These are phyloP conservation scores for Talaromyces funiculosus DNA, from an alignment of 2,329 filamentous ascomycete genomes.

Conservation along the genomic window DNA sequence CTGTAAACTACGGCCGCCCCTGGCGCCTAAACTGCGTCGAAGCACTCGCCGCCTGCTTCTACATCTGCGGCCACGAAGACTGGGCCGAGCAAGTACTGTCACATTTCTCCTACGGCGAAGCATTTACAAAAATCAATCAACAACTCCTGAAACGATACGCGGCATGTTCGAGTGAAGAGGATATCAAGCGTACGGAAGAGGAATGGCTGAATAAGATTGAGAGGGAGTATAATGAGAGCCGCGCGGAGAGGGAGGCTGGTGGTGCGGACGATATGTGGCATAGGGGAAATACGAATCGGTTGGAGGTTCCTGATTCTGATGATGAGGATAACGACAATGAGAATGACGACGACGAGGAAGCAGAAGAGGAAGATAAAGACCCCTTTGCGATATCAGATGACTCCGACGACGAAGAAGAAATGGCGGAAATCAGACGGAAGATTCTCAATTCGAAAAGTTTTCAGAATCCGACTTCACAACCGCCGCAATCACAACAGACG, in stretches of 20 bases:
- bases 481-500: slow-evolving; percentile 43
- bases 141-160: slow-evolving; percentile 78
- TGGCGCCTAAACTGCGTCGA: slow-evolving; percentile 96
- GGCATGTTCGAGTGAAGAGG: slow-evolving; percentile 72
- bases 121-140: slow-evolving; percentile 87
- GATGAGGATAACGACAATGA: slow-evolving; percentile 42
- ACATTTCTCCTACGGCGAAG: slow-evolving; percentile 80
- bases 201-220: slow-evolving; percentile 88
- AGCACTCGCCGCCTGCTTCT: slow-evolving; percentile 85
- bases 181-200: slow-evolving; percentile 75
- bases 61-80: slow-evolving; percentile 82
- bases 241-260: slow-evolving; percentile 56
- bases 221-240: slow-evolving; percentile 76
- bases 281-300: slow-evolving; percentile 79
- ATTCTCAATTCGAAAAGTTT: slow-evolving; percentile 93
- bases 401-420: slow-evolving; percentile 76
- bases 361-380: slow-evolving; percentile 51
- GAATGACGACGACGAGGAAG: slow-evolving; percentile 39
- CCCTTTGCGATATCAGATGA: slow-evolving; percentile 74
- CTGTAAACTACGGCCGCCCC: slow-evolving; percentile 93
- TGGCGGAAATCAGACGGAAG: slow-evolving; percentile 84
- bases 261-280: slow-evolving; percentile 72
- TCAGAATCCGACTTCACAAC: slow-evolving; percentile 48
- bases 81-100: slow-evolving; percentile 82
- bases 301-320: slow-evolving; percentile 49